Evolutionary conservation across 2,329 filamentous ascomycete genomes (phyloP).

Genomic region (Eurotiales sp.): DNA sequence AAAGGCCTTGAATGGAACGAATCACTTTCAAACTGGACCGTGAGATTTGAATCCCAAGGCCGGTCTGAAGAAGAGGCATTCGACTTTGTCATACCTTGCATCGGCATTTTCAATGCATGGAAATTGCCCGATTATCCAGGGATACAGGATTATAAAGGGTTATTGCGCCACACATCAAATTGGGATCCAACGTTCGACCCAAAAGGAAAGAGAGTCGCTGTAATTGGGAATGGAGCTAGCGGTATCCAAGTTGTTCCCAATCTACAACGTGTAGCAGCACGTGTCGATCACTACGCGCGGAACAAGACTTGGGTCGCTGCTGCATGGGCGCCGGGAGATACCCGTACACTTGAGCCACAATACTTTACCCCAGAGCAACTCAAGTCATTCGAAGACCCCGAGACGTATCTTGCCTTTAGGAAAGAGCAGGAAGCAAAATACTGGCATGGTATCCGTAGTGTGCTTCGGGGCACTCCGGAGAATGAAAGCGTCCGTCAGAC

Average conservation of each 20-base stretch:
- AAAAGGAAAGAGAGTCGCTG: neutral
- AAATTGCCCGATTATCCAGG: neutral
- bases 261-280: neutral
- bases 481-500: neutral
- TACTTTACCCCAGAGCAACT: constrained; percentile 6
- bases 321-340: neutral
- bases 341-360: constrained; percentile 2
- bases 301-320: neutral
- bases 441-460: neutral
- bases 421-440: neutral
- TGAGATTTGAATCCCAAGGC: neutral
- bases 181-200: neutral
- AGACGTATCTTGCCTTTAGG: constrained; percentile 5
- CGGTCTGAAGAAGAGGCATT: neutral
- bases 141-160: neutral
- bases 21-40: neutral
- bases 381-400: neutral
- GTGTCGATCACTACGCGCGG: constrained; percentile 4
- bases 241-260: neutral
- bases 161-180: neutral
- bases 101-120: neutral
- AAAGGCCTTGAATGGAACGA: neutral
- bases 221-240: constrained; percentile 7
- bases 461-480: neutral
- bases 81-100: neutral